Percentiles rank a stretch among this genome's conserved stretches.
Evolutionary conservation across 1,284 basidiomycete genomes (phyloP).

Genomic region (Grifola frondosa): DNA sequence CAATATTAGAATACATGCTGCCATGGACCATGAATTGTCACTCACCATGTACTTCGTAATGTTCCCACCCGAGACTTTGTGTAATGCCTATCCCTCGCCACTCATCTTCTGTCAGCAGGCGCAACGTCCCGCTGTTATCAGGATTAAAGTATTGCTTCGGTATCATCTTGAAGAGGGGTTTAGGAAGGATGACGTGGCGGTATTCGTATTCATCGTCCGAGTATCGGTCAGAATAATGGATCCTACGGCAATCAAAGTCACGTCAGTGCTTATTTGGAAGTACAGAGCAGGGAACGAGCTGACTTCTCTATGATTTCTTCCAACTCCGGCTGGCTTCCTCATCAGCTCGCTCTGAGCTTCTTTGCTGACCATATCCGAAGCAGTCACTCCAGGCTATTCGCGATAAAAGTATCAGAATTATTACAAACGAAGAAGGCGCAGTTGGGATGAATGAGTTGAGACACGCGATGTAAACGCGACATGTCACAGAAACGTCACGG

Average conservation of each 20-base stretch:
- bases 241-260: slow-evolving; percentile 42
- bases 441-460: too few species aligned
- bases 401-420: too few species aligned
- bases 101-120: slow-evolving; percentile 83
- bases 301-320: slow-evolving; percentile 56
- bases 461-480: too few species aligned
- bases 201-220: slow-evolving; percentile 84
- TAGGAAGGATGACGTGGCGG: slow-evolving; percentile 90
- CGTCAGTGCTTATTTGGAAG: slow-evolving; percentile 15
- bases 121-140: slow-evolving; percentile 77
- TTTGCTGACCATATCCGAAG: slow-evolving; percentile 25
- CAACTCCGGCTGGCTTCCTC: slow-evolving; percentile 39
- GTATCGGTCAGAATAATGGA: slow-evolving; percentile 84
- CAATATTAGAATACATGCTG: not conserved
- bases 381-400: too few species aligned
- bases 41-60: slow-evolving; percentile 95
- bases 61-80: slow-evolving; percentile 95
- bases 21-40: slow-evolving; percentile 7
- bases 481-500: too few species aligned
- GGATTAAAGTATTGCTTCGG: slow-evolving; percentile 81
- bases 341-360: slow-evolving; percentile 25
- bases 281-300: slow-evolving; percentile 11
- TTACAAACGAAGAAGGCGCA: too few species aligned
- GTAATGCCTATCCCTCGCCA: slow-evolving; percentile 97
- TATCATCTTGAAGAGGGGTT: slow-evolving; percentile 83